Evolutionary conservation across 78 protist genomes (phyloP).

Genomic region (Dictyostelium intermedium): DNA sequence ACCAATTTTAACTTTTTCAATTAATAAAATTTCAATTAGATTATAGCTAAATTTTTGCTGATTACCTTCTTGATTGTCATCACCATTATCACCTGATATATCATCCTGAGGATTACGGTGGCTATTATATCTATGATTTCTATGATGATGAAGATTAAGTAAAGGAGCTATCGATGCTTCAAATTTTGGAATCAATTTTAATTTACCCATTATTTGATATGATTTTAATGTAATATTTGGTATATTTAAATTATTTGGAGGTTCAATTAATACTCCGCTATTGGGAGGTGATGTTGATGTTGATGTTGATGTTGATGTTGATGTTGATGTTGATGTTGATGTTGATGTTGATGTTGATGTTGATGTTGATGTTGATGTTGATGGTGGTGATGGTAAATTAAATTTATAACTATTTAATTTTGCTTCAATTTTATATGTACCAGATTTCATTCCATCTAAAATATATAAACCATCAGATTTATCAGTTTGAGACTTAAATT

Average conservation of each 20-base stretch:
- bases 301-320: neutral
- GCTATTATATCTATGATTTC: neutral
- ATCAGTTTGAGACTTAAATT: neutral
- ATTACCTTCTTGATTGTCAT: neutral
- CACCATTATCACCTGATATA: neutral
- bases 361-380: neutral
- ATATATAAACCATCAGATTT: constrained; percentile 7
- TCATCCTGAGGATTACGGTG: too few species aligned
- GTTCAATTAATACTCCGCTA: neutral
- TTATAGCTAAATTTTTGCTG: neutral
- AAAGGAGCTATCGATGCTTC: neutral
- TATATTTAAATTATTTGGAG: neutral
- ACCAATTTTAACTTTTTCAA: neutral
- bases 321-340: neutral
- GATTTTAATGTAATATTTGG: neutral
- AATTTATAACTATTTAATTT: constrained; percentile 8
- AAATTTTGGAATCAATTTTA: neutral
- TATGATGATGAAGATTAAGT: neutral
- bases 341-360: neutral
- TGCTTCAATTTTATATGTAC: constrained; percentile 31
- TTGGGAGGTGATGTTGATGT: too few species aligned
- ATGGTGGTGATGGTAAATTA: neutral
- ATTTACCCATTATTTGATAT: neutral
- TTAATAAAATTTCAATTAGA: neutral
- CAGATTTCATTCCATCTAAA: constrained; percentile 17